Conservation (phyloP, 2,329 filamentous ascomycete genomes). For the Teratosphaeriaceae sp. region DNA sequence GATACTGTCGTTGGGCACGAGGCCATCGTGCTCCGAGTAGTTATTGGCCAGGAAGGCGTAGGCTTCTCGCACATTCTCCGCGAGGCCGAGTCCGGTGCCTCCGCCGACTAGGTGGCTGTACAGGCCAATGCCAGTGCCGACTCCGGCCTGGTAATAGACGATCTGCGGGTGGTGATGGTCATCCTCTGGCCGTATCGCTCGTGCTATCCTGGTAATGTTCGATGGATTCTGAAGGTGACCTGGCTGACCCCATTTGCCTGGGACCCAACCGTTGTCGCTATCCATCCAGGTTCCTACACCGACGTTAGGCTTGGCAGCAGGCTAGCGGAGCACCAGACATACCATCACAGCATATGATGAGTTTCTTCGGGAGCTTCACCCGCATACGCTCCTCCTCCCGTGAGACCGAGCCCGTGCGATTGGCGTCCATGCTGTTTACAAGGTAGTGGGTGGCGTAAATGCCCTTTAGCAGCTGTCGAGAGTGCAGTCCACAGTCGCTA, state of each 20-base stretch:
- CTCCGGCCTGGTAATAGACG: slow-evolving; percentile 33
- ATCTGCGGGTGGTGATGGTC: slow-evolving; percentile 30
- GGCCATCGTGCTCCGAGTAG: slow-evolving; percentile 35
- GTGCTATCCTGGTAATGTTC: slow-evolving; percentile 31
- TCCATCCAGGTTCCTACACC: slow-evolving; percentile 29
- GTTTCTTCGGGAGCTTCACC: slow-evolving; percentile 15
- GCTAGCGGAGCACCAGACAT: neutral
- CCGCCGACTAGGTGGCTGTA: slow-evolving; percentile 28
- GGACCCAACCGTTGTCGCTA: slow-evolving; percentile 27
- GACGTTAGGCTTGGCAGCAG: neutral
- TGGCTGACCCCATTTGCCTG: slow-evolving; percentile 16
- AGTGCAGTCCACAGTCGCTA: too few species aligned
- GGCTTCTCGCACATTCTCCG: slow-evolving; percentile 51
- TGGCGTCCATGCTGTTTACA: neutral
- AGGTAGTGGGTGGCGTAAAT: neutral
- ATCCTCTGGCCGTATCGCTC: slow-evolving; percentile 29
- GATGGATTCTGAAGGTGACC: slow-evolving; percentile 27
- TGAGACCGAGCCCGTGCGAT: neutral
- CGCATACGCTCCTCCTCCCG: slow-evolving; percentile 3
- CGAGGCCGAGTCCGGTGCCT: slow-evolving; percentile 28
- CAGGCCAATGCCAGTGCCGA: slow-evolving; percentile 30
- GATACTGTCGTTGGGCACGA: slow-evolving; percentile 34
- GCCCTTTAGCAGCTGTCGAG: neutral
- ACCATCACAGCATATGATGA: slow-evolving; percentile 23
- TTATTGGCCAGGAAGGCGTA: slow-evolving; percentile 59